Conservation (phyloP, 139 green algal genomes). For the Chlamydomonas schloesseri region DNA sequence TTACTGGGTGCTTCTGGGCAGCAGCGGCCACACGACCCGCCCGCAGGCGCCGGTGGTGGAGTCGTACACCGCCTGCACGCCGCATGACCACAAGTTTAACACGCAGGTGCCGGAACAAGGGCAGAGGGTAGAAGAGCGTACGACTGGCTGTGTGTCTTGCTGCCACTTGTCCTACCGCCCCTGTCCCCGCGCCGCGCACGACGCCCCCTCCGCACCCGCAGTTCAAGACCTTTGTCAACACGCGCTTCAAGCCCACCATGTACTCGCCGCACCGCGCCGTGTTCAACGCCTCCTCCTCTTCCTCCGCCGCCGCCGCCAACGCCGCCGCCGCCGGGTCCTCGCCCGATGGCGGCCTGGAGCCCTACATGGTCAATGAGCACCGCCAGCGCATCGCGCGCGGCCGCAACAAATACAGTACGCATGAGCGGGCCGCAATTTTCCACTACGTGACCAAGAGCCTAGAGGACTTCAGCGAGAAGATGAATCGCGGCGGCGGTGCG, state of each 20-base stretch:
- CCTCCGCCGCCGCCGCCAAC: too few species aligned
- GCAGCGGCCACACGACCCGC: conserved; percentile 34
- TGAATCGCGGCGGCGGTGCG: conserved; percentile 48
- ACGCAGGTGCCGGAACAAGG: conserved; percentile 35
- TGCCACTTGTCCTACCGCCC: too few species aligned
- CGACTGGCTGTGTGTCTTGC: too few species aligned
- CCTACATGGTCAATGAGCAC: conserved; percentile 49
- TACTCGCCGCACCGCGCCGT: conserved; percentile 60
- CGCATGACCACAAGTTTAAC: conserved; percentile 47
- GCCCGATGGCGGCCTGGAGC: conserved; percentile 3
- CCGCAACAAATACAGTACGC: conserved; percentile 51
- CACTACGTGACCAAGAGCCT: conserved; percentile 54
- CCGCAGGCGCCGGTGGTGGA: neutral
- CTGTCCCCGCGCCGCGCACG: neutral
- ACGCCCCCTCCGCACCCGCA: neutral
- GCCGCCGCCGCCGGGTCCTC: too few species aligned
- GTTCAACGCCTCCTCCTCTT: conserved; percentile 18
- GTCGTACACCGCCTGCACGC: conserved; percentile 45
- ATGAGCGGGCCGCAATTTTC: conserved; percentile 35
- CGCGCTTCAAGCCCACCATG: conserved; percentile 52
- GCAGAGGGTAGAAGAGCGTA: too few species aligned
- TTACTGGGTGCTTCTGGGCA: conserved; percentile 57
- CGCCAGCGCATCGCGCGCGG: conserved; percentile 12
- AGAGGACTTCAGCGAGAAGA: conserved; percentile 51
- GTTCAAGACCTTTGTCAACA: conserved; percentile 67